Percentiles rank a stretch among this genome's conserved stretches.
Evolutionary conservation across 768 basidiomycete species (phyloP).

Genomic region (Amanita thiersii): DNA sequence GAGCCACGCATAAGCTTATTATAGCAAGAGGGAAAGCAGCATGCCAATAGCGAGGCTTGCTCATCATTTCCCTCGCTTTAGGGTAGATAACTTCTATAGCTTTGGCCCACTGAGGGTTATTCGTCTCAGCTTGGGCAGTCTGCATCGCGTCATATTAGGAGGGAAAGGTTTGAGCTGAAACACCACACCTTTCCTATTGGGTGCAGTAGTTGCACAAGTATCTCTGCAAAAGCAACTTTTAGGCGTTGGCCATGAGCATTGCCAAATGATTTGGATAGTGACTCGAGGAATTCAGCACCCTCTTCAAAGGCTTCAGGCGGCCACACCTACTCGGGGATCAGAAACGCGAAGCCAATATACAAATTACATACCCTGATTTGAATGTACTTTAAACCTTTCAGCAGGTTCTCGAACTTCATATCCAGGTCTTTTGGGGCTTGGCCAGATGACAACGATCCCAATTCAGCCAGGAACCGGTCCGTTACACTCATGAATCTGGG

Average conservation of each 20-base stretch:
- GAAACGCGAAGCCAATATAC: not conserved
- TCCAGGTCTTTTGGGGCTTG: slow-evolving; percentile 78
- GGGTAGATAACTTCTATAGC: slow-evolving; percentile 81
- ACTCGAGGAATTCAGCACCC: slow-evolving; percentile 84
- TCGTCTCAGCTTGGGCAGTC: slow-evolving; percentile 94
- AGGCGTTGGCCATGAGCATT: slow-evolving; percentile 77
- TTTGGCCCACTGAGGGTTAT: slow-evolving; percentile 91
- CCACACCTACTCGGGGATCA: slow-evolving; percentile 57
- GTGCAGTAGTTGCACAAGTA: slow-evolving; percentile 68
- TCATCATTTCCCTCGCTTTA: slow-evolving; percentile 77
- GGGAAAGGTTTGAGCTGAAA: not conserved
- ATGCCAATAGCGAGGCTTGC: slow-evolving; percentile 85
- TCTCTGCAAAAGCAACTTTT: slow-evolving; percentile 83
- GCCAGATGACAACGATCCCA: slow-evolving; percentile 64
- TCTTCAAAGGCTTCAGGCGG: slow-evolving; percentile 91
- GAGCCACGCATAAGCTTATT: slow-evolving; percentile 80
- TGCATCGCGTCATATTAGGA: slow-evolving; percentile 19
- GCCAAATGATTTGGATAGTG: slow-evolving; percentile 74
- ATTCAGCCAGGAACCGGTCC: slow-evolving; percentile 79
- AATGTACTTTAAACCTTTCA: slow-evolving; percentile 74
- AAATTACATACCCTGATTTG: slow-evolving; percentile 58
- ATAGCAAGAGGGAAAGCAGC: slow-evolving; percentile 81
- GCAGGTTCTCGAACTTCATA: slow-evolving; percentile 75
- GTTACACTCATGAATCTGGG: slow-evolving; percentile 88
- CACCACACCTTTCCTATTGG: slow-evolving; percentile 73